phyloP scores from a whole-genome alignment of 495 filamentous ascomycete genomes.

The Hyaloscypha variabilis region DNA sequence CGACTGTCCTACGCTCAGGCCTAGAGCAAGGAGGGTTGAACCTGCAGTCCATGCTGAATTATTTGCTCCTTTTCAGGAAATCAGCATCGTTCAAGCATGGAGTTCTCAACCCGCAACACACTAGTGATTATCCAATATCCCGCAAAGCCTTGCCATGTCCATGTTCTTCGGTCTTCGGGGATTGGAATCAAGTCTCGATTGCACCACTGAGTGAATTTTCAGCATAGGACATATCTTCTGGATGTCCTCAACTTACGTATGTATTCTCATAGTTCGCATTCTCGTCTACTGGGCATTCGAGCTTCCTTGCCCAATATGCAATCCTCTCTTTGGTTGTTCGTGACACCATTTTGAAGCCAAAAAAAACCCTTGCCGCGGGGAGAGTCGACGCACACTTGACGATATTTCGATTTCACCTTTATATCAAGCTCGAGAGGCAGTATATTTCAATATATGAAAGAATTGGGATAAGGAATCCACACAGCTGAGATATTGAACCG shows the following conservation, averaged over 20 bases:
- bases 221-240: background rate
- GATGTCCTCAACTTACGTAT: slow-evolving; percentile 10
- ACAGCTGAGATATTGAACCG: background rate
- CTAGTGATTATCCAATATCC: slow-evolving; percentile 31
- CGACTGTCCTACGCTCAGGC: slow-evolving; percentile 25
- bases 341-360: slow-evolving; percentile 19
- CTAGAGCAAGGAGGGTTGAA: slow-evolving; percentile 26
- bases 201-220: slow-evolving; percentile 19
- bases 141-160: slow-evolving; percentile 33
- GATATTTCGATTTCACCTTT: too few species aligned
- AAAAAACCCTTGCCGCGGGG: too few species aligned
- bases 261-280: slow-evolving; percentile 29
- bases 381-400: too few species aligned
- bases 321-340: slow-evolving; percentile 17
- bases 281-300: slow-evolving; percentile 28
- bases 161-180: slow-evolving; percentile 36
- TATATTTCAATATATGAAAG: too few species aligned
- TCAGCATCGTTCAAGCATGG: background rate
- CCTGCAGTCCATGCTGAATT: slow-evolving; percentile 30
- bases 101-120: background rate
- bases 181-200: slow-evolving; percentile 41
- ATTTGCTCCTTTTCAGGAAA: slow-evolving; percentile 16
- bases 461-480: background rate
- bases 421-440: too few species aligned
- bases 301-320: slow-evolving; percentile 23